These are phyloP conservation scores for Drechslerella dactyloides DNA, from an alignment of 2,329 filamentous ascomycete species.

Conservation along the genomic window DNA sequence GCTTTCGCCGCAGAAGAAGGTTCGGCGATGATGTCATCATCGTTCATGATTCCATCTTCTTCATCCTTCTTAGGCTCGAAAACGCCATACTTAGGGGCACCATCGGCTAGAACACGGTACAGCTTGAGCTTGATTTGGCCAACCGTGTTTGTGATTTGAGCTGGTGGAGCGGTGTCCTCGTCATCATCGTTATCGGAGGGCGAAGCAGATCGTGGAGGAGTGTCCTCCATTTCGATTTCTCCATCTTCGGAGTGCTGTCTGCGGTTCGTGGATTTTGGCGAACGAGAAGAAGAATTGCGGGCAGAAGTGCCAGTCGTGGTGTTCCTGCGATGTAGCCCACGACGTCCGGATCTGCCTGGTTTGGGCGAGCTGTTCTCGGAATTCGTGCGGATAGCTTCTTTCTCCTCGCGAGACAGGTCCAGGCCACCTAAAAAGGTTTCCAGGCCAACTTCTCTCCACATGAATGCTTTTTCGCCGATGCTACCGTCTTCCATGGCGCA, in stretches of 20 bases:
- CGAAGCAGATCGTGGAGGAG: slow-evolving; percentile 48
- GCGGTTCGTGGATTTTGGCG: slow-evolving; percentile 31
- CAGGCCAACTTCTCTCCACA: slow-evolving; percentile 94
- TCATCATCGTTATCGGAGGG: slow-evolving; percentile 49
- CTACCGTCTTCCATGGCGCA: slow-evolving; percentile 92
- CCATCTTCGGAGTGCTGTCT: slow-evolving; percentile 45
- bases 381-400: slow-evolving; percentile 41
- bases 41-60: slow-evolving; percentile 46
- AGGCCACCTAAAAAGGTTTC: slow-evolving; percentile 96
- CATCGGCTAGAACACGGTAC: slow-evolving; percentile 46
- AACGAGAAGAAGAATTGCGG: slow-evolving; percentile 38
- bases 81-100: slow-evolving; percentile 50
- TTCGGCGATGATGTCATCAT: slow-evolving; percentile 47
- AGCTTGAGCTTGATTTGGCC: slow-evolving; percentile 50
- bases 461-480: slow-evolving; percentile 91
- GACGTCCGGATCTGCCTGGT: slow-evolving; percentile 37
- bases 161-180: slow-evolving; percentile 44
- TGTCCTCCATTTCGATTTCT: slow-evolving; percentile 48
- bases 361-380: slow-evolving; percentile 42
- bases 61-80: slow-evolving; percentile 50
- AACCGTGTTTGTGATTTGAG: slow-evolving; percentile 48
- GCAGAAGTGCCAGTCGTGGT: slow-evolving; percentile 36
- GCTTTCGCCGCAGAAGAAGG: slow-evolving; percentile 46
- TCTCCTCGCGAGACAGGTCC: slow-evolving; percentile 65
- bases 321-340: slow-evolving; percentile 43